These are phyloP conservation scores for Saccharum spontaneum DNA, from an alignment of 176 grass and related monocot species.

Conservation along the genomic window DNA sequence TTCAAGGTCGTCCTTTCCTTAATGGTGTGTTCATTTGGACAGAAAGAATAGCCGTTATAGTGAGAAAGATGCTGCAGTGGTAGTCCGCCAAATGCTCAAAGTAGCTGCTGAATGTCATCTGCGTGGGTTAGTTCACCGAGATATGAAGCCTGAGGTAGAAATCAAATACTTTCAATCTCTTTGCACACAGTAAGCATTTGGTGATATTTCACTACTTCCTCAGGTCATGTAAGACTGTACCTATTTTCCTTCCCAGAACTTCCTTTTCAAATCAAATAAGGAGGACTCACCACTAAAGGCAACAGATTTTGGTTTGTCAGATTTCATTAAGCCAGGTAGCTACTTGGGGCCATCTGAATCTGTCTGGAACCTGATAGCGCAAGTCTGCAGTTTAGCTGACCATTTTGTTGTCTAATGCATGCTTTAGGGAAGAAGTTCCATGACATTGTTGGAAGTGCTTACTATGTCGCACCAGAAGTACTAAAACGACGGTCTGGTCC, in stretches of 20 bases:
- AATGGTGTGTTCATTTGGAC: constrained; percentile 16
- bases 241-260: constrained; percentile 89
- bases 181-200: constrained; percentile 35
- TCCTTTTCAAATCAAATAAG: constrained; percentile 90
- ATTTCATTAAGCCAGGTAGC: constrained; percentile 90
- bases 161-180: constrained; percentile 21
- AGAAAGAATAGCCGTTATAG: constrained; percentile 96
- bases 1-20: constrained; percentile 17
- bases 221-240: constrained; percentile 53
- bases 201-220: constrained; percentile 56
- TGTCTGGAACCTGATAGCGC: not conserved
- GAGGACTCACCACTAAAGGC: constrained; percentile 86
- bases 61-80: constrained; percentile 98
- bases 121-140: constrained; percentile 94
- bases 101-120: constrained; percentile 96
- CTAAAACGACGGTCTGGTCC: constrained; percentile 86
- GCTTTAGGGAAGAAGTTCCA: constrained; percentile 81
- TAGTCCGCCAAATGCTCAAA: constrained; percentile 98
- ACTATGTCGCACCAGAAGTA: constrained; percentile 99
- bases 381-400: constrained; percentile 12
- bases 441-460: constrained; percentile 97
- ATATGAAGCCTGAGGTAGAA: constrained; percentile 99
- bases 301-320: constrained; percentile 97
- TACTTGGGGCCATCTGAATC: constrained; percentile 21
- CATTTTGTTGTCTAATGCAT: constrained; percentile 29